Evolutionary conservation across 139 green algal genomes (phyloP), one percentile per base, ranked within the genome.

Genomic region (Mesotaenium endlicherianum): DNA sequence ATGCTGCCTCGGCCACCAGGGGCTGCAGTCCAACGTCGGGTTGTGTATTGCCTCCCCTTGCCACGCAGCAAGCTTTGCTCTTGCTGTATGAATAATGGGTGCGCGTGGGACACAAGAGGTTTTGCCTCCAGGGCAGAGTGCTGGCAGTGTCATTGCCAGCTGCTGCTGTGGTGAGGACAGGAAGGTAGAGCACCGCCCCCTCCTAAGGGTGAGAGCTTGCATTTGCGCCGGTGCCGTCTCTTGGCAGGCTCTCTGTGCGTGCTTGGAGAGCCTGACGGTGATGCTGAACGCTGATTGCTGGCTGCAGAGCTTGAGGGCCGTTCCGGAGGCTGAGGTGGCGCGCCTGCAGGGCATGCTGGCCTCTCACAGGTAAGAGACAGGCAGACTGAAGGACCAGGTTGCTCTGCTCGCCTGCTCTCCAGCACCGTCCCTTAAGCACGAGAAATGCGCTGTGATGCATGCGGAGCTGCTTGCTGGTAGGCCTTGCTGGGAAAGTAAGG

Each of bases 171-270:
- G 6, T 40, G 43, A 72, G 60, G 60, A 6, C 41, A 14, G 60
- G 43, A 14, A 72, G 5, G 60, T 36, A 11, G 17, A 72, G 5
- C 36, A 38, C n/a, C n/a, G n/a, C n/a, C n/a, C n/a, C n/a, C n/a
- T n/a, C n/a, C n/a, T n/a, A n/a, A 72, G 53, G 26, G 53, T 64
- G 53, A 64, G 53, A 64, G 53, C n/a, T n/a, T n/a, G n/a, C n/a
- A n/a, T n/a, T n/a, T n/a, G n/a, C n/a, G n/a, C n/a, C n/a, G n/a
- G n/a, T n/a, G n/a, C n/a, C n/a, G n/a, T n/a, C n/a, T n/a, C n/a
- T n/a, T n/a, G n/a, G n/a, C n/a, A n/a, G n/a, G n/a, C n/a, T n/a
- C n/a, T n/a, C n/a, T n/a, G n/a, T n/a, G n/a, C n/a, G n/a, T n/a
- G n/a, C n/a, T n/a, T n/a, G 53, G 53, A 64, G 53, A 64, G 53